Base-by-base conservation (phyloP, 1,139 yeast species). In the Candida tropicalis region DNA sequence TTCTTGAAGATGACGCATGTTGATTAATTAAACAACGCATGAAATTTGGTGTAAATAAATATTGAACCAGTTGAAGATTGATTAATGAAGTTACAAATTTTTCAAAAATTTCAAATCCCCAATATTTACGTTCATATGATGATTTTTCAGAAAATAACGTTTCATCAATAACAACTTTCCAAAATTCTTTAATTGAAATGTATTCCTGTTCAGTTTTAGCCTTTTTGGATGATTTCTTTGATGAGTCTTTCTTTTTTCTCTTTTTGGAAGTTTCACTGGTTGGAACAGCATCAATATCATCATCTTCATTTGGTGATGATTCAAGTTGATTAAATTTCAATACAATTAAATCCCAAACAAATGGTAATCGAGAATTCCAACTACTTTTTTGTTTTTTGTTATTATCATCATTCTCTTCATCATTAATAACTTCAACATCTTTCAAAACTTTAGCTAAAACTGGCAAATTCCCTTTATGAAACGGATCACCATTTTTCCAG, bases 111-210 rank as follows among this genome's bases (percentile, higher is more conserved):
- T 87, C 87, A 55, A 91, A 81, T 0, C 98, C 99, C 79, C 89
- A 79, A 61, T 77, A 87, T 59, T 91, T 93, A 48, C 97, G 75
- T 62, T 91, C 98, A 35, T 84, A 81, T 1, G 97, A 87, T 0
- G 97, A 75, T 51, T 85, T 81, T 25, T 79, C 81, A 4, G 89
- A 70, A 56, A 93, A 91, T 47, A 87, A 79, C 1, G 85, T 75
- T 55, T 89, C 95, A 58, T 91, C 98, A 9, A 91, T 79, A 7
- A 82, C 83, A 3, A 76, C 73, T 53, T 81, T 79, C 96, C 96
- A 90, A 61, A 93, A 90, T 45, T 87, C 95, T 23, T 75, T 70
- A 32, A 90, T 64, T 1, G 72, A 53, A 16, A 81, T 66, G 11
- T 42, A 42, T 12, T 57, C 64, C 4, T 12, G 33, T 18, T 36